These are phyloP conservation scores for Forsythia viridissima DNA, from an alignment of 257 asterid genomes.

Conservation along the genomic window DNA sequence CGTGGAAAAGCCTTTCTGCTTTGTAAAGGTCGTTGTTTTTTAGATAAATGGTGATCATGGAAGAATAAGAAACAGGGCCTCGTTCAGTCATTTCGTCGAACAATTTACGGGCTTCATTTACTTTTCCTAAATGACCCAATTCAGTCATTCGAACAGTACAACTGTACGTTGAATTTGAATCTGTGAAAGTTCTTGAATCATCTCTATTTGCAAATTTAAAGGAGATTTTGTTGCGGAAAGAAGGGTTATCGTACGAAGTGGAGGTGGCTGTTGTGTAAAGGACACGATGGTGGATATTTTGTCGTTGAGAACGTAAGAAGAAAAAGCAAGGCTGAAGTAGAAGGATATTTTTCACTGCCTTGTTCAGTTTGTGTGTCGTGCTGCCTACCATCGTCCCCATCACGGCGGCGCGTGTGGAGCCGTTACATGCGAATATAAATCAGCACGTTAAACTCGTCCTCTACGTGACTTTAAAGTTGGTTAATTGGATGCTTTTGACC, in stretches of 20 bases:
- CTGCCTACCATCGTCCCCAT: constrained; percentile 26
- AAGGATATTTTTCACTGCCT: neutral
- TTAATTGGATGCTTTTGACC: no score
- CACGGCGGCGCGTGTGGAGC: neutral
- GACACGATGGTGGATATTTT: neutral
- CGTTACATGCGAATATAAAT: no score
- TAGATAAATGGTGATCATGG: constrained; percentile 53
- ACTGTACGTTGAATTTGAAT: constrained; percentile 24
- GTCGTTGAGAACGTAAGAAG: constrained; percentile 6
- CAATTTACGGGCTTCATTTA: constrained; percentile 40
- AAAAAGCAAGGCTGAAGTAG: neutral
- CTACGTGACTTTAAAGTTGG: no score
- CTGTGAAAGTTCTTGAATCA: neutral
- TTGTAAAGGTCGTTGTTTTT: constrained; percentile 45
- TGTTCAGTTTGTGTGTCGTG: constrained; percentile 9
- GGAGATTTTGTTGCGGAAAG: constrained; percentile 1
- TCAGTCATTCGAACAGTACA: constrained; percentile 34
- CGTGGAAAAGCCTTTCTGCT: constrained; percentile 46
- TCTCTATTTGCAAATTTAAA: neutral
- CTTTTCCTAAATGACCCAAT: constrained; percentile 45
- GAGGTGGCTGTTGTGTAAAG: constrained; percentile 22
- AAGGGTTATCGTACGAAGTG: constrained; percentile 5
- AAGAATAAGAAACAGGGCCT: constrained; percentile 49
- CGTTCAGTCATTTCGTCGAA: constrained; percentile 55
- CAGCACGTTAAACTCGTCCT: no score